phyloP scores from a whole-genome alignment of 441 rosid species.

The Populus hybrid region DNA sequence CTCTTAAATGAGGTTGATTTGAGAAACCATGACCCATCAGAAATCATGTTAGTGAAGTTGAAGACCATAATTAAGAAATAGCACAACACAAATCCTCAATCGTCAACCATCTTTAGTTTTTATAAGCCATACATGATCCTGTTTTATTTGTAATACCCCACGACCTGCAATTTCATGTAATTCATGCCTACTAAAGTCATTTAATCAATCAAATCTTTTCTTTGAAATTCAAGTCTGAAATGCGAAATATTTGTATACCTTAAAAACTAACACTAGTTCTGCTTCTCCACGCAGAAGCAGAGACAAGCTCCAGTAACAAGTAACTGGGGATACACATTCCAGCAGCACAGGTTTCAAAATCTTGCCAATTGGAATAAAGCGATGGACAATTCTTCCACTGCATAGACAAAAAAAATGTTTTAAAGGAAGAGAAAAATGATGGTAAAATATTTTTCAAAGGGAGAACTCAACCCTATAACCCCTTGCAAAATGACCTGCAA shows the following conservation, averaged over 20 bases:
- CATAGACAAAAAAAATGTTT: slow-evolving; percentile 8
- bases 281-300: slow-evolving; percentile 61
- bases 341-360: slow-evolving; percentile 73
- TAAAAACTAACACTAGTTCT: slow-evolving; percentile 61
- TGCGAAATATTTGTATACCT: slow-evolving; percentile 37
- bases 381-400: slow-evolving; percentile 61
- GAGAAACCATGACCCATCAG: no score
- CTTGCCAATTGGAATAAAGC: slow-evolving; percentile 64
- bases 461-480: background rate
- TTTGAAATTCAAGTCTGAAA: background rate
- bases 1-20: no score
- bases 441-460: background rate
- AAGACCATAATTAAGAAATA: background rate
- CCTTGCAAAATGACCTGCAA: background rate
- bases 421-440: background rate
- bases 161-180: background rate
- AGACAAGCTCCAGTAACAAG: slow-evolving; percentile 87
- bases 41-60: background rate
- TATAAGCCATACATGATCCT: background rate
- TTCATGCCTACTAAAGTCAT: background rate
- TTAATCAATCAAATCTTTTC: background rate
- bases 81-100: background rate
- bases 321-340: slow-evolving; percentile 73
- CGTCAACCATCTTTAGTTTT: background rate
- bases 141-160: background rate